Evolutionary conservation across 2,329 filamentous ascomycete species (phyloP), one percentile per base, ranked within the genome.

Genomic region (Pezicula neosporulosa): DNA sequence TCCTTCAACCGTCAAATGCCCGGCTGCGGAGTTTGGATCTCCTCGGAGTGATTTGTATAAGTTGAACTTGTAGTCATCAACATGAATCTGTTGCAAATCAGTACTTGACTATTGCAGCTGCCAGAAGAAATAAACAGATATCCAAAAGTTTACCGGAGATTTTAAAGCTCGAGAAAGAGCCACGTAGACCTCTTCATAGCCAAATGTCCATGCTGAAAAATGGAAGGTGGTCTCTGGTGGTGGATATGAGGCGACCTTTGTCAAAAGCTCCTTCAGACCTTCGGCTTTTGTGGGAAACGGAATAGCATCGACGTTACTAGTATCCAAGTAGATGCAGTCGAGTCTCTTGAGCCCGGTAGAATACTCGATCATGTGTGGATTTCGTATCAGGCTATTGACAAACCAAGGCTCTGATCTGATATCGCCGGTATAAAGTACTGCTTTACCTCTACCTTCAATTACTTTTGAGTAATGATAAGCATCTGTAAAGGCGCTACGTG

Each of bases 161-260:
- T 81, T 70, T 0, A 97, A 72, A 10, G 83, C 81, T 19, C 84
- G 80, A 0, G 90, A 85, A 1, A 97, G 70, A 0, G 90, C 87
- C 52, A 91, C 74, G 91, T 91, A 97, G 0, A 96, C 90, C 48
- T 96, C 88, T 66, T 97, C 92, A 56, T 97, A 96, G 0, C 89
- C 89, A 64, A 94, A 94, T 0, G 93, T 97, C 91, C 92, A 96
- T 1, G 90, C 82, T 51, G 91, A 82, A 43, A 97, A 78, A 66
- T 96, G 88, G 62, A 96, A 97, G 1, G 87, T 67, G 0, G 90
- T 96, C 37, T 90, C 81, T 1, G 73, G 55, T 1, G 73, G 55
- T 0, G 91, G 86, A 65, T 93, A 96, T 21, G 71, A 64, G 0
- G 72, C 67, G 0, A 96, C 77, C 58, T 90, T 87, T 4, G 73